Base-by-base conservation (phyloP, 1,284 basidiomycete genomes). In the Microbotryum scabiosae region DNA sequence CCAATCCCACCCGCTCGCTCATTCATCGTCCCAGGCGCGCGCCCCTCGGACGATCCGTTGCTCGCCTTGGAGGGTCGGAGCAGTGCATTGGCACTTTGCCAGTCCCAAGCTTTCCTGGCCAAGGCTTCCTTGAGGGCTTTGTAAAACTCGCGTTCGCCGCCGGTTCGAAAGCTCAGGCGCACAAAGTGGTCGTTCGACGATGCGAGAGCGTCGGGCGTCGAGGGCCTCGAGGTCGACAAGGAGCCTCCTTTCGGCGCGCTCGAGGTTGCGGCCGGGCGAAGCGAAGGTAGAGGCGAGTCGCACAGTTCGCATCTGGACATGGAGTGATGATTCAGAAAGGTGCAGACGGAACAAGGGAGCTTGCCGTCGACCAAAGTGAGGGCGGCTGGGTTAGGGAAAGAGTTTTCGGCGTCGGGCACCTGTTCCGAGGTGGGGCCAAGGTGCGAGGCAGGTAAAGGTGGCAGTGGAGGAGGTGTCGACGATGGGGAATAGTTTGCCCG, bases 71-170 rank as follows among this genome's bases (percentile, higher is more conserved):
- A 59, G 20, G 32, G n/a, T 36, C 18, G 32, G 18, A 21, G 18
- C 16, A 36, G 41, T 36, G 44, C 20, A 18, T 28, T 5, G 44
- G 25, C 36, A 45, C 45, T n/a, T 20, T 56, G 43, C 51, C 7
- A 49, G 21, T 47, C 85, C 93, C 94, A 98, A 36, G 83, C 83
- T 74, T 87, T 91, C 21, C 82, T 80, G 63, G 84, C 81, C 57
- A 97, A 75, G 36, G 85, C 84, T 20, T 84, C 80, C 74, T 88
- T 91, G 51, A 98, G 78, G 7, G 83, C 79, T 21, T 82, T 78
- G 74, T 98, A 97, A 69, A 92, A 88, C 0, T 82, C 72, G 73
- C 87, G 88, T 71, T 88, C 91, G 0, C 93, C 93, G 6, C 92
- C 91, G 72, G 85, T 88, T 43, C 94, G 81, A 75, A 98, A 97